These are phyloP conservation scores for Botrytis fragariae DNA, from an alignment of 2,329 filamentous ascomycete genomes.

Conservation along the genomic window DNA sequence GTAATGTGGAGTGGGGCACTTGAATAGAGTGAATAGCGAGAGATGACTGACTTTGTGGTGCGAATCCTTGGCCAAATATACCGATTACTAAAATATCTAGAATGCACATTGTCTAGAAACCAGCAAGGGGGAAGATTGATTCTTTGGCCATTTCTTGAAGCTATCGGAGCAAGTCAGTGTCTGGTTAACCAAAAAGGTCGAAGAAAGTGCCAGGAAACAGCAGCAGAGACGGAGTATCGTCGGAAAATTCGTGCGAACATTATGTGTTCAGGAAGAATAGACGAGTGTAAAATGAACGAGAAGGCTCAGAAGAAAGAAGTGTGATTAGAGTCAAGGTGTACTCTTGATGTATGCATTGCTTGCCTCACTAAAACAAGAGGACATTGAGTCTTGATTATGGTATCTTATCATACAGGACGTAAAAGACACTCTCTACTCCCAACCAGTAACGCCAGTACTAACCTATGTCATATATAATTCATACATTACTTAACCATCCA, in stretches of 20 bases:
- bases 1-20: too few relatives aligned
- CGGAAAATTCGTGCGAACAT: not conserved
- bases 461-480: constrained; percentile 6
- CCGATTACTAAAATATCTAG: not conserved
- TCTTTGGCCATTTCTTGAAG: not conserved
- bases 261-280: not conserved
- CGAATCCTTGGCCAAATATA: not conserved
- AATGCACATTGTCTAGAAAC: not conserved
- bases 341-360: not conserved
- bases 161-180: not conserved
- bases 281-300: not conserved
- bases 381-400: not conserved
- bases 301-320: not conserved
- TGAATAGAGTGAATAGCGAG: not conserved
- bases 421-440: not conserved
- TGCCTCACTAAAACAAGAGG: not conserved
- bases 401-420: not conserved
- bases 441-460: constrained; percentile 3
- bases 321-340: not conserved
- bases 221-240: not conserved
- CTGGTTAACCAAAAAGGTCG: not conserved
- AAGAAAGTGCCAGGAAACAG: not conserved
- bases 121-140: not conserved
- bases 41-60: too few relatives aligned
- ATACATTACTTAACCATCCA: constrained; percentile 18